Evolutionary conservation across 2,329 filamentous ascomycete genomes (phyloP).

Genomic region (Aspergillus spinulosporus): DNA sequence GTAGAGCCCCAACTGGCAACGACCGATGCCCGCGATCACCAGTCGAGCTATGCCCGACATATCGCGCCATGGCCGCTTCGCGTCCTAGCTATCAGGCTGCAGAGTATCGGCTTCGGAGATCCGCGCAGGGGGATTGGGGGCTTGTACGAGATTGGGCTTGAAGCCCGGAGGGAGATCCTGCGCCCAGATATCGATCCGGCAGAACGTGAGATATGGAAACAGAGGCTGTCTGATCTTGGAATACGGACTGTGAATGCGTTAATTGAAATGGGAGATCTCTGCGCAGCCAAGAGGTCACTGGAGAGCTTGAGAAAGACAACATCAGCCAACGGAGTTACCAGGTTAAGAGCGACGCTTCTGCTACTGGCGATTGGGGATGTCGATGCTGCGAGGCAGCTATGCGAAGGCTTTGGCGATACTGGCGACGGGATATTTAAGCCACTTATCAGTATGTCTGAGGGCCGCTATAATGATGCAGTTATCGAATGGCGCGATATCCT

Average conservation of each 20-base stretch:
- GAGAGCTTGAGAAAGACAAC: conserved; percentile 52
- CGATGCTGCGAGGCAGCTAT: conserved; percentile 61
- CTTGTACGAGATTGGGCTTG: conserved; percentile 82
- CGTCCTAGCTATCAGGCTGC: conserved; percentile 77
- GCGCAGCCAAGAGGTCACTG: conserved; percentile 75
- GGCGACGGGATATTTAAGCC: conserved; percentile 50
- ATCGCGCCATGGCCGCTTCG: conserved; percentile 86
- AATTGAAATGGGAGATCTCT: conserved; percentile 74
- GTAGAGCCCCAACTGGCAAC: conserved; percentile 32
- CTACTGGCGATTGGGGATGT: conserved; percentile 79
- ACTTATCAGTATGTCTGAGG: conserved; percentile 76
- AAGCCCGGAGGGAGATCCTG: conserved; percentile 65
- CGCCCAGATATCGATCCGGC: conserved; percentile 54
- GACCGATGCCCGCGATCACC: conserved; percentile 56
- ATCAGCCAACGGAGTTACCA: conserved; percentile 33
- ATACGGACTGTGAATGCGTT: conserved; percentile 58
- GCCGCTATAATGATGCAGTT: conserved; percentile 66
- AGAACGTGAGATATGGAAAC: conserved; percentile 67
- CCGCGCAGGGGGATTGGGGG: conserved; percentile 80
- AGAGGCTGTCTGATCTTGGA: conserved; percentile 72
- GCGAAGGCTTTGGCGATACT: conserved; percentile 47
- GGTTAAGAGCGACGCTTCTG: conserved; percentile 60
- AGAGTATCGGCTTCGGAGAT: conserved; percentile 84
- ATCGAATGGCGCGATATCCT: conserved; percentile 59
- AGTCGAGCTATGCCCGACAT: conserved; percentile 65